phyloP scores from a whole-genome alignment of 2,329 filamentous ascomycete species.

The Aspergillus sp. region DNA sequence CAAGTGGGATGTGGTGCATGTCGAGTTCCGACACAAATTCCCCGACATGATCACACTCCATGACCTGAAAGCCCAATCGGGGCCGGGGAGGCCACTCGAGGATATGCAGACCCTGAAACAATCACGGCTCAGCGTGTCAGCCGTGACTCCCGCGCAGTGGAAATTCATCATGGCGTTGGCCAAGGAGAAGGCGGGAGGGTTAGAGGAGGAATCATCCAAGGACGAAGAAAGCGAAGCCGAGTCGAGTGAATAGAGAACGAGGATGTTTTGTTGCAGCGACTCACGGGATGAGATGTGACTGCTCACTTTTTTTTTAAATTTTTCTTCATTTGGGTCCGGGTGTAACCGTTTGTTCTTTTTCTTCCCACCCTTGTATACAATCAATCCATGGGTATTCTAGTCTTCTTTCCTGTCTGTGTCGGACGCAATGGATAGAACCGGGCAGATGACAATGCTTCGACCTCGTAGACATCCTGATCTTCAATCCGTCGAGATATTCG shows the following conservation, averaged over 20 bases:
- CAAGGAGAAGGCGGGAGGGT: conserved; percentile 20
- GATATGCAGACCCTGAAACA: conserved; percentile 78
- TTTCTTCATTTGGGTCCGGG: conserved; percentile 1
- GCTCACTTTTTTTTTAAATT: neutral
- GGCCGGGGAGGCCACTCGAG: conserved; percentile 50
- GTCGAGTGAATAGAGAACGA: conserved; percentile 3
- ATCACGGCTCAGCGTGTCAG: conserved; percentile 67
- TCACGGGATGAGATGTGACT: neutral
- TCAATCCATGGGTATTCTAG: conserved; percentile 10
- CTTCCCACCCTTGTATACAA: neutral
- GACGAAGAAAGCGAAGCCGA: conserved; percentile 9
- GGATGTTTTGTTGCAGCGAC: neutral
- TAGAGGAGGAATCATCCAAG: conserved; percentile 3
- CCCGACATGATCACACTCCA: conserved; percentile 59
- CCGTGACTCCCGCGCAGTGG: conserved; percentile 42
- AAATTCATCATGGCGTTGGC: conserved; percentile 40
- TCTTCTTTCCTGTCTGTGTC: neutral
- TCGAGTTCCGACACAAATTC: conserved; percentile 80
- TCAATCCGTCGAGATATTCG: no score
- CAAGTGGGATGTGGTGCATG: conserved; percentile 84
- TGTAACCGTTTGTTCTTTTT: conserved; percentile 4
- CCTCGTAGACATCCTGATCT: no score
- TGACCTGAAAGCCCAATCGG: conserved; percentile 59
- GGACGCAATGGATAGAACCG: conserved; percentile 2
- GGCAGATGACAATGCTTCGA: no score